These are phyloP conservation scores for Calonectria multiphialidica DNA, from an alignment of 2,329 filamentous ascomycete genomes.

Conservation along the genomic window DNA sequence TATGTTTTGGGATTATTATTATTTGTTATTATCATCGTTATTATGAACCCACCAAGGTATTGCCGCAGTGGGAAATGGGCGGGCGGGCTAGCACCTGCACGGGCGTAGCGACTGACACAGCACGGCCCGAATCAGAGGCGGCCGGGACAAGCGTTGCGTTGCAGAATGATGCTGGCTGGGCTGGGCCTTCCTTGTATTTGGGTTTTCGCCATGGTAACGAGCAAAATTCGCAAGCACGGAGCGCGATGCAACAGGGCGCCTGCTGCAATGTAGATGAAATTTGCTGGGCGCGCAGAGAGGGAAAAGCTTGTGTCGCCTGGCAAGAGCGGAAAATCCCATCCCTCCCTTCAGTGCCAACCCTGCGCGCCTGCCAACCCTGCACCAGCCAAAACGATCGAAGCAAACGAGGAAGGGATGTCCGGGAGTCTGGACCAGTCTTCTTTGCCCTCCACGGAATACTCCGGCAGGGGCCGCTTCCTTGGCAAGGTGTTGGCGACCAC, in stretches of 20 bases:
- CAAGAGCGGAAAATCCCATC: neutral
- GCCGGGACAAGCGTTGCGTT: neutral
- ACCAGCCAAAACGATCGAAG: neutral
- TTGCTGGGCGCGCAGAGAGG: neutral
- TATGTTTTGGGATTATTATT: neutral
- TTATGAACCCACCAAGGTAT: neutral
- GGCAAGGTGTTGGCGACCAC: neutral
- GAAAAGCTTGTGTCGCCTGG: neutral
- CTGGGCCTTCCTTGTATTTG: neutral
- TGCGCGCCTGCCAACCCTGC: neutral
- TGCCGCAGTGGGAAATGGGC: neutral
- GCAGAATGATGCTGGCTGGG: neutral
- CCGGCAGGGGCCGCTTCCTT: neutral
- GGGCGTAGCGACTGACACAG: neutral
- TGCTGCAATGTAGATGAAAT: constrained; percentile 1
- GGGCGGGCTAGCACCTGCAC: neutral
- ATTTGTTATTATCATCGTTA: neutral
- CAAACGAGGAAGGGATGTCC: neutral
- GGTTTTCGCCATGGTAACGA: constrained; percentile 5
- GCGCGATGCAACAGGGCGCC: neutral
- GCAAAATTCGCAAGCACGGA: constrained; percentile 13
- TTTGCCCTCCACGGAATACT: neutral
- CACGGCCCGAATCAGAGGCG: neutral
- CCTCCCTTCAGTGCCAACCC: neutral
- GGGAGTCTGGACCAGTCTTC: neutral